Evolutionary conservation across 163 green algal genomes (phyloP).

Genomic region (Scenedesmus sp.): DNA sequence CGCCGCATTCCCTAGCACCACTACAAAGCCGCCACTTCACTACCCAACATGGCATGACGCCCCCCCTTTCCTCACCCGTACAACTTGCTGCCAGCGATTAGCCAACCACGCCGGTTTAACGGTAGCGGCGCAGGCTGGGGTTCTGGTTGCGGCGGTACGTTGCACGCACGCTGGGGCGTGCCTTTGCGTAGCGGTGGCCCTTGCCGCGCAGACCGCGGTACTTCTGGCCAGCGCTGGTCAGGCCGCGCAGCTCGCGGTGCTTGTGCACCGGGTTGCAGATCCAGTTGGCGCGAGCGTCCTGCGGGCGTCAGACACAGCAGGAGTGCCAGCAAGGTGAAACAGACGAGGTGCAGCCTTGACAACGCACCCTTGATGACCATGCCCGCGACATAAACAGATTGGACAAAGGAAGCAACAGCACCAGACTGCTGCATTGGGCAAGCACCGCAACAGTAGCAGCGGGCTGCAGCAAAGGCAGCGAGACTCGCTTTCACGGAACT

Average conservation of each 20-base stretch:
- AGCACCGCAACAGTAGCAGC: too few relatives aligned
- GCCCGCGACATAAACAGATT: too few relatives aligned
- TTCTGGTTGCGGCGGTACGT: constrained; percentile 96
- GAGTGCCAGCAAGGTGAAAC: background rate
- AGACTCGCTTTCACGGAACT: too few relatives aligned
- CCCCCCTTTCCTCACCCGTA: background rate
- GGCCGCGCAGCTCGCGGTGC: constrained; percentile 97
- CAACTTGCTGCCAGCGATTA: background rate
- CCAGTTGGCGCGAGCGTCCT: constrained; percentile 99
- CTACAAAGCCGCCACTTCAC: background rate
- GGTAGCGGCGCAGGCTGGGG: constrained; percentile 73
- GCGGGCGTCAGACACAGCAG: background rate
- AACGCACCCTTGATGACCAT: too few relatives aligned
- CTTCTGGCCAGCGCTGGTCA: constrained; percentile 95
- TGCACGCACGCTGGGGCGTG: constrained; percentile 88
- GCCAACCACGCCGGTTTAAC: constrained; percentile 57
- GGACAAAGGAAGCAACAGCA: too few relatives aligned
- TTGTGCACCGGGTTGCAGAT: constrained; percentile 98
- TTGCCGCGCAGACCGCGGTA: constrained; percentile 95
- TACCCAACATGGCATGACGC: too few relatives aligned
- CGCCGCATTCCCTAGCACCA: too few relatives aligned
- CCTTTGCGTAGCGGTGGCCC: constrained; percentile 94
- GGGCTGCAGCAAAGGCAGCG: too few relatives aligned
- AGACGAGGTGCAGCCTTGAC: too few relatives aligned
- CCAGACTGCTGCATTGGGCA: too few relatives aligned